A percentile compares a stretch with the other conserved stretches of the same genome.
Evolutionary conservation across 2,329 filamentous ascomycete species (phyloP).

Genomic region (Aschersonia sp.): DNA sequence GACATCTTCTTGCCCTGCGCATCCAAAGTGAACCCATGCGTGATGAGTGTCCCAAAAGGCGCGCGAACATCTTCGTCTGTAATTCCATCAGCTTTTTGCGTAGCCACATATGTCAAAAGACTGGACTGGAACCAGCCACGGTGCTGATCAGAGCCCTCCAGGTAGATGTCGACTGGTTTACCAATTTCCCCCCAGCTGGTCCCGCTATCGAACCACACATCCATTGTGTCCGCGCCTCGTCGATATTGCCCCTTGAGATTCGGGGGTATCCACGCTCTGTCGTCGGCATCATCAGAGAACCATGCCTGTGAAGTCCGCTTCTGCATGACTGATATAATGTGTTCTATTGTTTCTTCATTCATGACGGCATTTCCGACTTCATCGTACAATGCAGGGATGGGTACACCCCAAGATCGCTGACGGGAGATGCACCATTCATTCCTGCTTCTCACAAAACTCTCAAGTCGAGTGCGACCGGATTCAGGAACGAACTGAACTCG

Average conservation of each 20-base stretch:
- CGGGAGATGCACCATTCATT: conserved; percentile 98
- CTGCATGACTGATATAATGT: conserved; percentile 69
- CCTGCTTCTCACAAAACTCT: conserved; percentile 74
- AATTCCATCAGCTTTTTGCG: conserved; percentile 26
- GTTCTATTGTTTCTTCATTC: conserved; percentile 62
- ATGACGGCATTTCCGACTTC: conserved; percentile 61
- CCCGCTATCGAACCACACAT: conserved; percentile 98
- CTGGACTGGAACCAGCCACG: conserved; percentile 98
- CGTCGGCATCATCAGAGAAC: conserved; percentile 74
- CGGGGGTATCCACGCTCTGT: conserved; percentile 62
- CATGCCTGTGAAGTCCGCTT: conserved; percentile 77
- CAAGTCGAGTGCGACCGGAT: conserved; percentile 56
- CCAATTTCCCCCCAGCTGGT: conserved; percentile 66
- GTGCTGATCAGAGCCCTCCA: conserved; percentile 93
- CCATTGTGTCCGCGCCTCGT: conserved; percentile 90
- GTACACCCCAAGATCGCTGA: conserved; percentile 91
- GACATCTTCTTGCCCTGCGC: conserved; percentile 94
- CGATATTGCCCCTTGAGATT: conserved; percentile 47
- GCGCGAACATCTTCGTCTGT: conserved; percentile 21
- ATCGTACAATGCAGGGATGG: conserved; percentile 81
- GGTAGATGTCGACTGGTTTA: conserved; percentile 64
- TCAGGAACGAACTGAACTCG: conserved; percentile 68
- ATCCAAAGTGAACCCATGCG: conserved; percentile 90
- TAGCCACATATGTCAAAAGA: conserved; percentile 70
- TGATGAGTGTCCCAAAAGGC: conserved; percentile 82